Conservation (phyloP, 2,329 filamentous ascomycete genomes). For the Stylonectria norvegica region DNA sequence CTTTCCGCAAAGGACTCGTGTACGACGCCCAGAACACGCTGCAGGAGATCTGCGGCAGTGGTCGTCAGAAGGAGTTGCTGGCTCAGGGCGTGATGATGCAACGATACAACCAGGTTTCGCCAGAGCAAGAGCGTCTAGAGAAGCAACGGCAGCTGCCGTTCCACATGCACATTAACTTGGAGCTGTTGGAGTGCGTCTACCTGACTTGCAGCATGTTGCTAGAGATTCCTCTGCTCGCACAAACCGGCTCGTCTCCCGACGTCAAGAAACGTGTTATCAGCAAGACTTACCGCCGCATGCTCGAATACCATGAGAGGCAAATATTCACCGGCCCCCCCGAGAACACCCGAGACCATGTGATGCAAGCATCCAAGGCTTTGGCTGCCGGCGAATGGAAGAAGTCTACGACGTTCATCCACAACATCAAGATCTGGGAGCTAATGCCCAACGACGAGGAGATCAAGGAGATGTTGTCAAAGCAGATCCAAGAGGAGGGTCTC, state of each 20-base stretch:
- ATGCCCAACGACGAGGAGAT: conserved; percentile 91
- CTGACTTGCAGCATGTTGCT: conserved; percentile 98
- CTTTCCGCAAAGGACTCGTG: conserved; percentile 93
- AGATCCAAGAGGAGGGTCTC: conserved; percentile 98
- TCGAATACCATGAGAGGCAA: conserved; percentile 98
- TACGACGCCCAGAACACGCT: conserved; percentile 98
- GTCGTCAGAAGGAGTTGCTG: conserved; percentile 94
- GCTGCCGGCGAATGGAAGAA: conserved; percentile 99
- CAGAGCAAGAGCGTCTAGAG: conserved; percentile 95
- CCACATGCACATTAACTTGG: conserved; percentile 99
- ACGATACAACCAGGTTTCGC: conserved; percentile 91
- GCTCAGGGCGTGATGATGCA: conserved; percentile 99
- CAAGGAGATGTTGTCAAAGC: conserved; percentile 94
- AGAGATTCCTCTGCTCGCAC: conserved; percentile 93
- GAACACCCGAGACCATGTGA: conserved; percentile 98
- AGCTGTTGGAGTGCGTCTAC: conserved; percentile 97
- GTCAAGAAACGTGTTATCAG: conserved; percentile 97
- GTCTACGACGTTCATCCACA: conserved; percentile 87
- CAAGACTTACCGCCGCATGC: conserved; percentile 98
- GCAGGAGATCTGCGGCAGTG: conserved; percentile 96
- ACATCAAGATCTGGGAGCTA: conserved; percentile 99
- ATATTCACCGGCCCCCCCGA: conserved; percentile 98
- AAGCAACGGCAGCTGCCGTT: conserved; percentile 96
- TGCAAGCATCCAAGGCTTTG: conserved; percentile 97
- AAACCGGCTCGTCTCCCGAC: conserved; percentile 94